These are phyloP conservation scores for Sarcocystis neurona DNA, from an alignment of 169 alveolate species.

Conservation along the genomic window DNA sequence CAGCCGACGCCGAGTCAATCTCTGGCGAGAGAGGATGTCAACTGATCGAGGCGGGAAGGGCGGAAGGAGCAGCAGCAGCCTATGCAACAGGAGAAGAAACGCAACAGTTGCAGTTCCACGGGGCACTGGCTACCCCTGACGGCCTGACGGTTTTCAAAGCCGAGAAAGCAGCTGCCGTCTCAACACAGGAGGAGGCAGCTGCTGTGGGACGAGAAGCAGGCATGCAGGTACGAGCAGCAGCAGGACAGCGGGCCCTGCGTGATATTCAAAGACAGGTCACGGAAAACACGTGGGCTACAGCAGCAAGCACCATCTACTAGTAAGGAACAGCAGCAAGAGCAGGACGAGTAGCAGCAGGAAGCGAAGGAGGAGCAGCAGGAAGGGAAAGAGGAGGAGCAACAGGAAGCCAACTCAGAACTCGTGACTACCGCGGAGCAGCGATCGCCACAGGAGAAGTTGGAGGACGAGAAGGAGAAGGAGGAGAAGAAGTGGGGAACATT, in stretches of 20 bases:
- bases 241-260: constrained; percentile 59
- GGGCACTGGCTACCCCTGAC: constrained; percentile 29
- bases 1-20: not conserved
- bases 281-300: no score
- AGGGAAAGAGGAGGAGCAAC: no score
- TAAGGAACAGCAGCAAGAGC: no score
- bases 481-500: no score
- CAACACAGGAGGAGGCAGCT: constrained; percentile 39
- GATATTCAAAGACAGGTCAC: constrained; percentile 43
- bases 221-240: constrained; percentile 49
- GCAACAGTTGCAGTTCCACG: constrained; percentile 1
- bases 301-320: no score
- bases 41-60: not conserved
- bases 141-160: constrained; percentile 53
- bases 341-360: no score
- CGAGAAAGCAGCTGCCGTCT: constrained; percentile 45
- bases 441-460: no score
- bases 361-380: no score
- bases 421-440: no score
- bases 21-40: not conserved
- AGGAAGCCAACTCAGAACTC: no score
- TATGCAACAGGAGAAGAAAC: not conserved
- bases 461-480: no score
- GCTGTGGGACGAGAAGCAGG: constrained; percentile 29
- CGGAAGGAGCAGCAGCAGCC: not conserved